A percentile compares a stretch with the other conserved stretches of the same genome.
Conservation (phyloP, 176 grass and related monocot genomes). For the Carex kokanica region DNA sequence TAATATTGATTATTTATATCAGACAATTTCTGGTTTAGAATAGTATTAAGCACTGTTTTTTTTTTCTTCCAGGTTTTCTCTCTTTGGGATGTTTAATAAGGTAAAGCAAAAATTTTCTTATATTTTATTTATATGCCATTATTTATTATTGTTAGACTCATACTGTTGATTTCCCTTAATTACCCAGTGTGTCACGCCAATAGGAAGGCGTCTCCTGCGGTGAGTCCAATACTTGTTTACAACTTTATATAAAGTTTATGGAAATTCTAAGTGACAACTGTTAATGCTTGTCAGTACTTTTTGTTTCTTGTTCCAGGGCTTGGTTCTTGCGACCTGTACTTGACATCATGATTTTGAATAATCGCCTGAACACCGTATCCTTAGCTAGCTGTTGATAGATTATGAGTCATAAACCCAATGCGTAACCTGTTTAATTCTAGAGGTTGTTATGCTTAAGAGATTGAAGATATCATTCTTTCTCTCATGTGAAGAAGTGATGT, state of each 20-base stretch:
- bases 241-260: conserved; percentile 20
- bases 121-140: conserved; percentile 29
- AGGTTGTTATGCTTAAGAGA: conserved; percentile 47
- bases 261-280: conserved; percentile 13
- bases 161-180: conserved; percentile 14
- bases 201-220: conserved; percentile 81
- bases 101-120: conserved; percentile 34
- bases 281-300: conserved; percentile 26
- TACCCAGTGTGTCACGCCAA: conserved; percentile 84
- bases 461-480: conserved; percentile 91
- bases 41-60: conserved; percentile 7
- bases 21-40: conserved; percentile 14
- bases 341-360: conserved; percentile 77
- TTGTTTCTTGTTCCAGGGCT: conserved; percentile 45
- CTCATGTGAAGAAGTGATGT: conserved; percentile 90
- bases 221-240: conserved; percentile 25
- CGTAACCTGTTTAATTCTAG: conserved; percentile 17
- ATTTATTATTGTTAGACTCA: conserved; percentile 13
- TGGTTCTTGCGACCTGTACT: conserved; percentile 96
- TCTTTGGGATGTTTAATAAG: conserved; percentile 98
- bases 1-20: conserved; percentile 33
- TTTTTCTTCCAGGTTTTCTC: conserved; percentile 76
- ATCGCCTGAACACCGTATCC: conserved; percentile 90
- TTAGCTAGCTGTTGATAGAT: conserved; percentile 21
- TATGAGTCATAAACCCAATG: conserved; percentile 7